A percentile compares a stretch with the other conserved stretches of the same genome.
phyloP scores from a whole-genome alignment of 805 yeast genomes.

The Danielia reshetovae region DNA sequence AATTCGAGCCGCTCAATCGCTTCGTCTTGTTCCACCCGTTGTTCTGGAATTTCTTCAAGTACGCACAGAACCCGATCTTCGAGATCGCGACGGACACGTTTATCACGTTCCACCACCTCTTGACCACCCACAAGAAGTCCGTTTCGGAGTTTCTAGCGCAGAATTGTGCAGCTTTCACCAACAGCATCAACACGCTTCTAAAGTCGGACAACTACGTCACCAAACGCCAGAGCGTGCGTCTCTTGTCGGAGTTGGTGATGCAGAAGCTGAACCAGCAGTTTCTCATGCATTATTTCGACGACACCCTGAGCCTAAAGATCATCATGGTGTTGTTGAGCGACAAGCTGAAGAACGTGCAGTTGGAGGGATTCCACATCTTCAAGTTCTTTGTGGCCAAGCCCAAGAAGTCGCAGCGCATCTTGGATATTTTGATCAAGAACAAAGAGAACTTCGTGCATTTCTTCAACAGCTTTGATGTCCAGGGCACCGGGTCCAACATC shows the following conservation, averaged over 20 bases:
- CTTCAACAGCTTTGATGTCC: slow-evolving; percentile 60
- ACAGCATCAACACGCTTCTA: slow-evolving; percentile 63
- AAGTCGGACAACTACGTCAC: slow-evolving; percentile 84
- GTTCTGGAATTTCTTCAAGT: slow-evolving; percentile 81
- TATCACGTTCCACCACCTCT: slow-evolving; percentile 65
- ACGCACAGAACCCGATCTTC: slow-evolving; percentile 71
- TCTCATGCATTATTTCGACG: slow-evolving; percentile 74
- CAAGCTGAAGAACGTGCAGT: slow-evolving; percentile 81
- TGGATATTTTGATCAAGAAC: slow-evolving; percentile 80
- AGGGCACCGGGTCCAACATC: slow-evolving; percentile 61
- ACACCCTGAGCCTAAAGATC: slow-evolving; percentile 77
- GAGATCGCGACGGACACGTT: slow-evolving; percentile 91
- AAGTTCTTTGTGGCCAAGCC: slow-evolving; percentile 97
- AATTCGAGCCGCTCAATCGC: slow-evolving; percentile 65
- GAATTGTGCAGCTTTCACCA: slow-evolving; percentile 57
- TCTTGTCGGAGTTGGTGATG: slow-evolving; percentile 68
- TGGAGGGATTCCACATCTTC: slow-evolving; percentile 89
- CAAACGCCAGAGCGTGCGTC: slow-evolving; percentile 81
- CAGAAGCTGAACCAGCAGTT: slow-evolving; percentile 66
- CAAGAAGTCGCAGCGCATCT: slow-evolving; percentile 71
- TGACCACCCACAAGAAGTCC: slow-evolving; percentile 64
- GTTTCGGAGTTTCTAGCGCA: slow-evolving; percentile 65
- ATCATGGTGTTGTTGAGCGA: slow-evolving; percentile 85
- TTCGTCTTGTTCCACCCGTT: slow-evolving; percentile 54
- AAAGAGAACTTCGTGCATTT: slow-evolving; percentile 70